Base-by-base conservation (phyloP, 2,329 filamentous ascomycete species). In the Teratosphaeria gauchensis region DNA sequence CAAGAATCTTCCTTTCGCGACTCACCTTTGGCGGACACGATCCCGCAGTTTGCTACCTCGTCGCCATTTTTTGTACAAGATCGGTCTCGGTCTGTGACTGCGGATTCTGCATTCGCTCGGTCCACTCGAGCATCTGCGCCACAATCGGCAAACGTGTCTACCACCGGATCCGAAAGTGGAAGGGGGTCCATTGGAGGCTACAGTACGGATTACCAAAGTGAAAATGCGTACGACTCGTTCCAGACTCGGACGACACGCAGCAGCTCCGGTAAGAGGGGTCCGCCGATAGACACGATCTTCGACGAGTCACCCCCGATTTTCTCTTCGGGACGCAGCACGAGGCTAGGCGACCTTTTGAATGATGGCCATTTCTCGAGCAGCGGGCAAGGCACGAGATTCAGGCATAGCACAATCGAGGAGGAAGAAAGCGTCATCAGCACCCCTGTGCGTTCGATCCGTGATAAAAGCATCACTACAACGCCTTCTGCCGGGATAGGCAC, bases 131-230 rank as follows among this genome's bases (percentile, higher is more conserved):
- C 79, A 62, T 85, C 83, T 16, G 76, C 80, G 52, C 76, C 81
- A 51, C 76, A 77, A 57, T 85, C 83, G 24, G 83, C 85, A 68
- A 79, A 80, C 57, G 76, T 81, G 32, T 89, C 86, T 28, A 88
- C 85, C 31, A 78, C 84, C 61, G 86, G 85, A 60, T 90, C 86
- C 31, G 88, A 91, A 65, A 81, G 83, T 68, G 86, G 90, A 60
- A 77, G 77, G 61, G 82, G 83, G 64, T 89, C 84, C 11, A 82
- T 82, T 24, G 88, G 90, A 59, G 88, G 90, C 58, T 86, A 90
- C 66, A 88, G 90, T 66, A 85, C 84, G n/a, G 88, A 90, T 70
- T 84, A 87, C 68, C 86, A 85, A 73, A 90, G 87, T 71, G 88
- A 92, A 66, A 89, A 84, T 19, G 79, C 88, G 58, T 91, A 85